These are phyloP conservation scores for Plantago ovata DNA, from an alignment of 257 asterid species.

Conservation along the genomic window DNA sequence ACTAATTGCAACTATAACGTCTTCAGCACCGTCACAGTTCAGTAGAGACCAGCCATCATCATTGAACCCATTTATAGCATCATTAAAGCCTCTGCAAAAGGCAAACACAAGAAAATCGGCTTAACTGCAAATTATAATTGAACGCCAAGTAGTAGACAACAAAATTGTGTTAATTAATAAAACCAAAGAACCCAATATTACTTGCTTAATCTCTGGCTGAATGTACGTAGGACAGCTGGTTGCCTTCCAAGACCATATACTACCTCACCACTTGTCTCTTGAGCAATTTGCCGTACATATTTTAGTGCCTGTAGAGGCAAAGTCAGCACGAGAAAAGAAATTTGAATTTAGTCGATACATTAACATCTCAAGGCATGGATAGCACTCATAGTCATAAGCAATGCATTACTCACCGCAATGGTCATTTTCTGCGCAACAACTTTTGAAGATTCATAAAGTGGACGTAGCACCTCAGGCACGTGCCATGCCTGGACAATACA, in stretches of 20 bases:
- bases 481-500: conserved; percentile 70
- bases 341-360: not conserved
- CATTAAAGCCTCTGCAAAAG: conserved; percentile 84
- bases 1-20: conserved; percentile 66
- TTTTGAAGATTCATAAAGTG: conserved; percentile 91
- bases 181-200: conserved; percentile 16
- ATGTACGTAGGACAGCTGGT: conserved; percentile 91
- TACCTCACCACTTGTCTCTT: conserved; percentile 88
- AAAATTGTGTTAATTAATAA: not conserved
- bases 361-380: no score
- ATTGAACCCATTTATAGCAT: conserved; percentile 81
- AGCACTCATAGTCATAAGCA: no score
- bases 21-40: conserved; percentile 77
- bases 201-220: conserved; percentile 97
- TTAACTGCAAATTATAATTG: not conserved
- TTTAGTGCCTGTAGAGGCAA: conserved; percentile 37
- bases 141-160: not conserved
- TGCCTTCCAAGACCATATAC: conserved; percentile 86
- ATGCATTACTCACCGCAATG: conserved; percentile 61
- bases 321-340: not conserved
- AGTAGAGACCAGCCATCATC: conserved; percentile 94
- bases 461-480: conserved; percentile 95
- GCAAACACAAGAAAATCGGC: conserved; percentile 8
- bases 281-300: conserved; percentile 88
- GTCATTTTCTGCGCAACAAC: conserved; percentile 85